Percentiles rank a stretch among this genome's conserved stretches.
These are phyloP conservation scores for Leishmania lainsoni DNA, from an alignment of 208 protist genomes.

Conservation along the genomic window DNA sequence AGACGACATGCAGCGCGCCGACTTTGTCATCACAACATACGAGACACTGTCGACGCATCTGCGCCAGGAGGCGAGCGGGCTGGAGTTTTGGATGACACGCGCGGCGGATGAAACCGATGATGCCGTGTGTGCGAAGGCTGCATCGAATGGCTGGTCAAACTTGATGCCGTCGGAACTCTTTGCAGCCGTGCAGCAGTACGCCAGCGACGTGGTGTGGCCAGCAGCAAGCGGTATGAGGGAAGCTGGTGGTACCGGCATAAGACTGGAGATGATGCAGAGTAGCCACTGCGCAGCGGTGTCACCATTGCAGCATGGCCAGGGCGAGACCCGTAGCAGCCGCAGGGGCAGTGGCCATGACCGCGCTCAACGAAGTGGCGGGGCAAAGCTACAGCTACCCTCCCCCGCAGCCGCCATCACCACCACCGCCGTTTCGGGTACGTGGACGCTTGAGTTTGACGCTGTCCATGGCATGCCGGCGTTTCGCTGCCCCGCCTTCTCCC, in stretches of 20 bases:
- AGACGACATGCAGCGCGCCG: slow-evolving; percentile 36
- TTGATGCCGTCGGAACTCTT: slow-evolving; percentile 15
- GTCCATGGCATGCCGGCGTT: not conserved
- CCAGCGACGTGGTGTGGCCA: slow-evolving; percentile 21
- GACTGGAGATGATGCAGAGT: not conserved
- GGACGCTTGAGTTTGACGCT: slow-evolving; percentile 1
- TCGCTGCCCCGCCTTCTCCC: slow-evolving; percentile 14
- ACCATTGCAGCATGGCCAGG: not conserved
- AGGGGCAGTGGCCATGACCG: not conserved
- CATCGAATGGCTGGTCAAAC: slow-evolving; percentile 13
- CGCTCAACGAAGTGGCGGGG: not conserved
- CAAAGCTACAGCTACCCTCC: not conserved
- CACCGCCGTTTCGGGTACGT: not conserved
- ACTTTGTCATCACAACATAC: slow-evolving; percentile 76
- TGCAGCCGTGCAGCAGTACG: slow-evolving; percentile 11
- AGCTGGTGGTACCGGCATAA: not conserved
- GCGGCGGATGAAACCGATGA: slow-evolving; percentile 13
- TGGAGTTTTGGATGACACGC: slow-evolving; percentile 18
- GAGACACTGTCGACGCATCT: slow-evolving; percentile 60
- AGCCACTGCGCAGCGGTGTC: not conserved
- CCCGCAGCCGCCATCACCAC: not conserved
- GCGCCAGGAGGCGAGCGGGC: slow-evolving; percentile 36
- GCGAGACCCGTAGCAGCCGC: not conserved
- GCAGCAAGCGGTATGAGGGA: not conserved
- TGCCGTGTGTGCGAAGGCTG: slow-evolving; percentile 15